Conservation (phyloP, 768 basidiomycete species). For the Termitomyces sp. region DNA sequence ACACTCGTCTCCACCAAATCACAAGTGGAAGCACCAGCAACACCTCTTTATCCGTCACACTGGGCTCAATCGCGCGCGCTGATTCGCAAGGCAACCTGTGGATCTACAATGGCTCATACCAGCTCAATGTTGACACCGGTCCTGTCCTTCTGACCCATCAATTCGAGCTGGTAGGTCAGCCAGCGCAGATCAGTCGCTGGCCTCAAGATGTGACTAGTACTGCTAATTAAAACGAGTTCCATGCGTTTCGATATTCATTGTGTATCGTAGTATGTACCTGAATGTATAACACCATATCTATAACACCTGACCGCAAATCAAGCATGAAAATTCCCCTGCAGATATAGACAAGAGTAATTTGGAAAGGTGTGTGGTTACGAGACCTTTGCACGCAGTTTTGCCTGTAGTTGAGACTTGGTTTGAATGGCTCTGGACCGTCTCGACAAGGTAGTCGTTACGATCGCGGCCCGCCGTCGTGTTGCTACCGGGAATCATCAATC, state of each 20-base stretch:
- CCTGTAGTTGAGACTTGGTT: too few relatives aligned
- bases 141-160: constrained; percentile 28
- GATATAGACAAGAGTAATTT: too few relatives aligned
- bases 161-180: constrained; percentile 37
- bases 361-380: too few relatives aligned
- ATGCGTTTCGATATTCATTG: background rate
- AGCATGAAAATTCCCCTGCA: background rate
- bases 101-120: constrained; percentile 40
- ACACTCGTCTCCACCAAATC: constrained; percentile 32
- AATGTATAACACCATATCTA: background rate
- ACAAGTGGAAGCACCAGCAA: constrained; percentile 16
- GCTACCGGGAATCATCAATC: too few relatives aligned
- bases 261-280: background rate
- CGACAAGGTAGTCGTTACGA: background rate
- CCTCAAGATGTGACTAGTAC: constrained; percentile 17
- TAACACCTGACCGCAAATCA: background rate
- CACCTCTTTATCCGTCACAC: constrained; percentile 35
- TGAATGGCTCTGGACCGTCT: too few relatives aligned
- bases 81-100: constrained; percentile 39
- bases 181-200: constrained; percentile 34
- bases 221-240: background rate
- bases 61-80: constrained; percentile 44
- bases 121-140: constrained; percentile 35
- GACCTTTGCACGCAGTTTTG: too few relatives aligned
- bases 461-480: background rate